Conservation (phyloP, 108 stramenopile species). For the Cafeteria roenbergensis region DNA sequence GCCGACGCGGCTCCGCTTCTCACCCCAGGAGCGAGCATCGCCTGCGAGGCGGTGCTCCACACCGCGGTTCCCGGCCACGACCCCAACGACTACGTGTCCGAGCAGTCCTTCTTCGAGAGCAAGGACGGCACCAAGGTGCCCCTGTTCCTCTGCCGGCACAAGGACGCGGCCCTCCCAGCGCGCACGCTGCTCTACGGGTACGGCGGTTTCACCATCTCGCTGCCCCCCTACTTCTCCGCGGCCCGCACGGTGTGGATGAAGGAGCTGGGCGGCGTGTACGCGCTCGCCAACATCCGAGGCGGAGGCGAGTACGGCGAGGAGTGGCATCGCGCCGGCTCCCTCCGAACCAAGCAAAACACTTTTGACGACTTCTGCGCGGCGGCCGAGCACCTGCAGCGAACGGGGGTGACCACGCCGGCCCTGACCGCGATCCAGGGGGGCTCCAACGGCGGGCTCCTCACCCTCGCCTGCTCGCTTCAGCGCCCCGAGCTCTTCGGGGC, state of each 20-base stretch:
- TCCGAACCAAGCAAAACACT: conserved; percentile 64
- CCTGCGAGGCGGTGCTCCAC: background rate
- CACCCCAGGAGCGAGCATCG: too few species aligned
- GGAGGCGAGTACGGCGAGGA: conserved; percentile 76
- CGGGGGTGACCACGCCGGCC: conserved; percentile 55
- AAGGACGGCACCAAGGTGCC: conserved; percentile 35
- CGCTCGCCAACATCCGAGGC: conserved; percentile 85
- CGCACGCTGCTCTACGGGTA: conserved; percentile 59
- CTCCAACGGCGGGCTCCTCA: conserved; percentile 82
- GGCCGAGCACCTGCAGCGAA: conserved; percentile 59
- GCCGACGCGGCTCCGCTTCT: too few species aligned
- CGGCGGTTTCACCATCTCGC: conserved; percentile 86
- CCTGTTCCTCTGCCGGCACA: conserved; percentile 30
- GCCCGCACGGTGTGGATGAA: conserved; percentile 69
- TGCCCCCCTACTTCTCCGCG: conserved; percentile 69
- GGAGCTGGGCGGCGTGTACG: conserved; percentile 67
- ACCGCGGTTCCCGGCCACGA: conserved; percentile 26
- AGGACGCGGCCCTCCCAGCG: conserved; percentile 8
- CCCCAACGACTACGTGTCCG: conserved; percentile 22
- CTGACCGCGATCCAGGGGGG: conserved; percentile 82
- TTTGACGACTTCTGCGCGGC: conserved; percentile 91
- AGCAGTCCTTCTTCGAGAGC: background rate
- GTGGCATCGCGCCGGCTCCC: conserved; percentile 71
- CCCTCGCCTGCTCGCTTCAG: conserved; percentile 64
- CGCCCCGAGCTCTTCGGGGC: conserved; percentile 83